Percentiles rank a stretch among this genome's conserved stretches.
Conservation (phyloP, 75 land plant species). For the Isoetes taiwanensis region DNA sequence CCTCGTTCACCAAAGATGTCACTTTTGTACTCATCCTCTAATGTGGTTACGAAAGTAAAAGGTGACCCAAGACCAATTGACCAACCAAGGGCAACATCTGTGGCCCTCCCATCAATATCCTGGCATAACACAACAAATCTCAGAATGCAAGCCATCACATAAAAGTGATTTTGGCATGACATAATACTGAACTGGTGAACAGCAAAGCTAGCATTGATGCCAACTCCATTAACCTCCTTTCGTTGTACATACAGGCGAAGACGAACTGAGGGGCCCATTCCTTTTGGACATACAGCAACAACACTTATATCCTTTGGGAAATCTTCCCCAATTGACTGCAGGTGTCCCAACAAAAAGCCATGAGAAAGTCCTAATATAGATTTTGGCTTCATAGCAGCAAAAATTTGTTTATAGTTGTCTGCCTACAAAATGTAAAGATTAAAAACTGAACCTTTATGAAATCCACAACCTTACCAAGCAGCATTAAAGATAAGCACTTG, state of each 20-base stretch:
- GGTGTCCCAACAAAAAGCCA: slow-evolving; percentile 94
- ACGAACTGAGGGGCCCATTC: slow-evolving; percentile 96
- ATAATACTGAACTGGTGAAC: slow-evolving; percentile 80
- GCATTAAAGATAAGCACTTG: slow-evolving; percentile 63
- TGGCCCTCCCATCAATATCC: slow-evolving; percentile 94
- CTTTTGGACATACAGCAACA: slow-evolving; percentile 95
- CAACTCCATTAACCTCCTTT: slow-evolving; percentile 96
- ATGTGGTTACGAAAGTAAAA: slow-evolving; percentile 79
- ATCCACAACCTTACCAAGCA: too few species aligned
- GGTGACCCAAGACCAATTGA: slow-evolving; percentile 86
- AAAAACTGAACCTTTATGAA: too few species aligned
- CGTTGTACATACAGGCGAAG: slow-evolving; percentile 96
- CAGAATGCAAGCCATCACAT: too few species aligned
- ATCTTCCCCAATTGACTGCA: slow-evolving; percentile 66
- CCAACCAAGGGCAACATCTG: slow-evolving; percentile 92
- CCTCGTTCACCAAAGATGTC: slow-evolving; percentile 94
- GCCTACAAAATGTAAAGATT: slow-evolving; percentile 72
- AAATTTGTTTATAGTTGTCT: slow-evolving; percentile 70
- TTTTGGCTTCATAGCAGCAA: slow-evolving; percentile 93
- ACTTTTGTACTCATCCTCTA: slow-evolving; percentile 91
- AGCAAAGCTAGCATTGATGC: slow-evolving; percentile 93
- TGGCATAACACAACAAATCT: slow-evolving; percentile 12
- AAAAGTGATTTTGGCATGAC: too few species aligned
- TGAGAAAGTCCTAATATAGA: slow-evolving; percentile 87
- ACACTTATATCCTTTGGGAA: slow-evolving; percentile 92